A percentile compares a stretch with the other conserved stretches of the same genome.
Evolutionary conservation across 2,329 filamentous ascomycete genomes (phyloP).

Genomic region (Chaetomium sp.): DNA sequence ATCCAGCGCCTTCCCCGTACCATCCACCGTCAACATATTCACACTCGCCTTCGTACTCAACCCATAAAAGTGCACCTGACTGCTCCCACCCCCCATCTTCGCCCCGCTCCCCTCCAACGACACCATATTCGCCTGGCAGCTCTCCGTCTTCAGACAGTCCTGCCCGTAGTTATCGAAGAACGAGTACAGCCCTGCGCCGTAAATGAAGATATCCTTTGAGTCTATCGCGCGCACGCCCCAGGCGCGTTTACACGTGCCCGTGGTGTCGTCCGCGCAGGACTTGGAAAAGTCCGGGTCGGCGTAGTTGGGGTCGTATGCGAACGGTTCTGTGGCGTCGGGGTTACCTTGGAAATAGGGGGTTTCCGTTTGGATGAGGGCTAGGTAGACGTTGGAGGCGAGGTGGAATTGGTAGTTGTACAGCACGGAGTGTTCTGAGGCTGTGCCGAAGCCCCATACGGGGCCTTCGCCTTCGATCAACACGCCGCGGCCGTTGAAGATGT

Average conservation of each 20-base stretch:
- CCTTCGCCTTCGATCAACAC: conserved; percentile 72
- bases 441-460: conserved; percentile 75
- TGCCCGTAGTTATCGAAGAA: conserved; percentile 81
- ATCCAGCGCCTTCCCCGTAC: conserved; percentile 46
- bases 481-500: conserved; percentile 83
- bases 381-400: conserved; percentile 71
- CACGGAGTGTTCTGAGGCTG: conserved; percentile 59
- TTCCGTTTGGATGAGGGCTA: conserved; percentile 81
- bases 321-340: conserved; percentile 63
- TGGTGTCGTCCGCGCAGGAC: conserved; percentile 42
- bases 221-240: conserved; percentile 69
- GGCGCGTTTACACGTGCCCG: conserved; percentile 56
- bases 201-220: conserved; percentile 61
- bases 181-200: conserved; percentile 69
- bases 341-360: conserved; percentile 85
- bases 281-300: conserved; percentile 62
- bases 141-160: conserved; percentile 58
- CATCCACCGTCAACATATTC: conserved; percentile 65
- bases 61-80: conserved; percentile 56
- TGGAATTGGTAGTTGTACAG: conserved; percentile 81
- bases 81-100: conserved; percentile 32
- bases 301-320: conserved; percentile 50
- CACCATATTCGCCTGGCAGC: conserved; percentile 74
- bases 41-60: conserved; percentile 67
- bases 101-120: conserved; percentile 50